Base-by-base conservation (phyloP, 352 stramenopile species). In the Globisporangium heterothallicum region DNA sequence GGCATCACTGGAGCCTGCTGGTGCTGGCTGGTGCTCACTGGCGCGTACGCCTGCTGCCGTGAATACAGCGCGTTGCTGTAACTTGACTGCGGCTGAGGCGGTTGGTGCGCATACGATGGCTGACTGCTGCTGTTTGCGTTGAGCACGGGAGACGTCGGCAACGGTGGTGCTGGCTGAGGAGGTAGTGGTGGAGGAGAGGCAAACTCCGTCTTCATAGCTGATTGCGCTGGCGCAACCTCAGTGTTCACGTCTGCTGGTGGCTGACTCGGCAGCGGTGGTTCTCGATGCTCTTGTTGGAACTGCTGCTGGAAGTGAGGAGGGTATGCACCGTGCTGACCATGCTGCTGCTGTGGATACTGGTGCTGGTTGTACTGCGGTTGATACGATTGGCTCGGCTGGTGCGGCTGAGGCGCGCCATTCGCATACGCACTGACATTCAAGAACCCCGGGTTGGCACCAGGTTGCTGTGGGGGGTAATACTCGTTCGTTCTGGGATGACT, bases 11-110 rank as follows among this genome's bases (percentile, higher is more conserved):
- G 30, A 6, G n/a, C n/a, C n/a, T n/a, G n/a, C 32, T 48, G 43
- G 12, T 42, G 49, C 1, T 32, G 41, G 6, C 45, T 25, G 29
- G 36, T 25, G 27, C 12, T 32, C 24, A 74, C 52, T 52, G 71
- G 68, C 2, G 60, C 58, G 26, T 77, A 78, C 24, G 66, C 66
- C 35, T 70, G 63, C 43, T 78, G 63, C 53, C 70, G 67, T 6
- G 57, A 50, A n/a, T 61, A 61, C 32, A 61, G 35, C 42, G 70
- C 68, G 34, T 69, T 58, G 45, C 62, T 66, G 40, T 66, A 81
- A 45, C 64, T 54, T 8, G 53, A 42, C 30, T 54, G 21, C 12
- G 57, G 49, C 21, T 43, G 47, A 22, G 43, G 50, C 36, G 58
- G 40, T 29, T 49, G 59, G 12, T 42, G 36, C 7, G 41, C 19